These are phyloP conservation scores for Leishmania aethiopica DNA, from an alignment of 208 protist genomes.

Conservation along the genomic window DNA sequence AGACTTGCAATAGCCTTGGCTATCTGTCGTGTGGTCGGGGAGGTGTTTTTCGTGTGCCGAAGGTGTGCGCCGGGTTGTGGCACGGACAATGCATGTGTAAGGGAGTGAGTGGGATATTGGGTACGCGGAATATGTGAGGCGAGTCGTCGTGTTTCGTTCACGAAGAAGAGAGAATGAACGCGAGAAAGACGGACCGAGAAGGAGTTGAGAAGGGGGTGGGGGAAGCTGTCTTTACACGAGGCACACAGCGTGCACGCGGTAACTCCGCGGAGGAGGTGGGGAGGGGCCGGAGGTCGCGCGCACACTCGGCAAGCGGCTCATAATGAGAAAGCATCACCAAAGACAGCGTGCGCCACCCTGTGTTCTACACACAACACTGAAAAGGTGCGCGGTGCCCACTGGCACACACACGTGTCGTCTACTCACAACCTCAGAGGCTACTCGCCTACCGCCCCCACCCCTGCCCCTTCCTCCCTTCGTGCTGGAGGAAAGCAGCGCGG, in stretches of 20 bases:
- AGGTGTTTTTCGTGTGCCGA: background rate
- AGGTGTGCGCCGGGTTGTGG: background rate
- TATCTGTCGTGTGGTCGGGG: background rate
- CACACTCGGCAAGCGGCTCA: background rate
- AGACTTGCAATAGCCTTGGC: conserved; percentile 12
- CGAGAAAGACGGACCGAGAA: background rate
- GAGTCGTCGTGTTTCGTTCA: background rate
- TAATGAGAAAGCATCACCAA: background rate
- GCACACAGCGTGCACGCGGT: background rate
- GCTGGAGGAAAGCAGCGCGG: background rate
- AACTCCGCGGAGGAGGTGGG: background rate
- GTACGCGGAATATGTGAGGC: background rate
- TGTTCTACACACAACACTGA: background rate
- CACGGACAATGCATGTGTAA: background rate
- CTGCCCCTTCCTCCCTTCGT: background rate
- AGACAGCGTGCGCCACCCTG: background rate
- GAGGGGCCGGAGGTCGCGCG: too few relatives aligned
- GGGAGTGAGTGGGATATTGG: background rate
- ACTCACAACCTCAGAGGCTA: too few relatives aligned
- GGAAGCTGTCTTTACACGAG: background rate
- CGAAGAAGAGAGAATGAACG: background rate
- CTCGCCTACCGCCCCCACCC: background rate
- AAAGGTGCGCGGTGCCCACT: background rate
- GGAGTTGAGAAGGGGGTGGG: background rate
- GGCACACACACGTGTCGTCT: background rate